Evolutionary conservation across 2,329 filamentous ascomycete species (phyloP), one percentile per base, ranked within the genome.

Genomic region (Taxawa tesnikishii): DNA sequence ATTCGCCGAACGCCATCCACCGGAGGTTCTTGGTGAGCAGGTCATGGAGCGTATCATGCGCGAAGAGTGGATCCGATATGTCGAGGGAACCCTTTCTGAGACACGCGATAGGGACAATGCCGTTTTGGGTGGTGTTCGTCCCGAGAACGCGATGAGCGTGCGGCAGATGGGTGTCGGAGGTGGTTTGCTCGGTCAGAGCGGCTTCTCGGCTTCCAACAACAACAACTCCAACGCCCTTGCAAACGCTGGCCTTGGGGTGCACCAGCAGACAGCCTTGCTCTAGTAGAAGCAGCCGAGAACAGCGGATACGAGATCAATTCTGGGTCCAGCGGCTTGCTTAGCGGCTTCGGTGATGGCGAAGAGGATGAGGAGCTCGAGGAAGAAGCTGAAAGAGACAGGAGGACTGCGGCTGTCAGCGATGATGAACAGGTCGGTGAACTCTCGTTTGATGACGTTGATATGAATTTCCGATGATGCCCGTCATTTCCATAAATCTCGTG

Each of bases 101-200:
- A 98, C 90, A 1, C 70, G 90, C 34, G 90, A 98, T 59, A 75
- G 88, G 40, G 90, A 98, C 51, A 98, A 98, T 52, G 90, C 90
- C n/a, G 94, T 96, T 32, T 75, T 98, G 4, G 90, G 90, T 28
- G 90, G 90, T 5, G 87, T 96, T 8, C 75, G 90, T 38, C 90
- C 90, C 1, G 90, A 96, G 45, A 80, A 92, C 54, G 81, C 82
- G 14, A 73, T 93, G 45, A 83, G 79, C 26, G 81, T 85, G 48
- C 73, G 87, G 34, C 38, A 45, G n/a, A 43, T 48, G 28, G 46
- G 46, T 28, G 46, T 44, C 11, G 43, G 32, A 14, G 31, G 33
- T 29, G 44, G 47, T 26, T 62, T 67, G 14, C 32, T 40, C 17
- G 21, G 32, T 4, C 68, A 70, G 38, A 64, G 67, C 24, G 43